Percentiles rank a stretch among this genome's conserved stretches.
These are phyloP conservation scores for Dillenia turbinata DNA, from an alignment of 164 flowering plant species.

Conservation along the genomic window DNA sequence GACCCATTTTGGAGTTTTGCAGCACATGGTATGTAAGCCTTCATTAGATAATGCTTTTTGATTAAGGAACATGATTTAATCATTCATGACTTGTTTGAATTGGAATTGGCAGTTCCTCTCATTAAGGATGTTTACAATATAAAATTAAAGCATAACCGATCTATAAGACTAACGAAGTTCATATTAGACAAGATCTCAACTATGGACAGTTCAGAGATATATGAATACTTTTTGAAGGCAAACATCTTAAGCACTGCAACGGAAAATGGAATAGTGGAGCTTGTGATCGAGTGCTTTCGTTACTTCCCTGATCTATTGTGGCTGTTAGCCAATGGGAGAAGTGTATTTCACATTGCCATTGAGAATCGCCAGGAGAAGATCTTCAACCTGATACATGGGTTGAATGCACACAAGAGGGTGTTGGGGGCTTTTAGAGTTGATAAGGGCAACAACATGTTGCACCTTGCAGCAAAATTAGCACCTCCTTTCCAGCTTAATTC, in stretches of 20 bases:
- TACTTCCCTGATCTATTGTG: constrained; percentile 2
- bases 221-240: neutral
- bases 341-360: constrained; percentile 6
- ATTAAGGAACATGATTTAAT: too few relatives aligned
- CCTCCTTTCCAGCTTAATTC: neutral
- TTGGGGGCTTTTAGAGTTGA: neutral
- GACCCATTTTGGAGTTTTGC: too few relatives aligned
- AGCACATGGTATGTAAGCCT: too few relatives aligned
- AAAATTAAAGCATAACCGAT: constrained; percentile 1
- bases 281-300: neutral
- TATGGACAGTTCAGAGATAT: neutral
- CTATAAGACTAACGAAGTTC: neutral
- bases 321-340: neutral
- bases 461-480: constrained; percentile 7
- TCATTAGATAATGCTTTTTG: too few relatives aligned
- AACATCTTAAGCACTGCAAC: constrained; percentile 1
- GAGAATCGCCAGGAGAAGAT: constrained; percentile 5
- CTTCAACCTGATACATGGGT: constrained; percentile 4
- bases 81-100: too few relatives aligned
- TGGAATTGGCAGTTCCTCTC: neutral
- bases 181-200: neutral
- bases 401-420: neutral
- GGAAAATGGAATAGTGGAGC: neutral
- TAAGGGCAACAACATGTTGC: constrained; percentile 1
- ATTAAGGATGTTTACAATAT: constrained; percentile 1